Percentiles rank a stretch among this genome's conserved stretches.
Conservation (phyloP, 768 basidiomycete species). For the Glaciozyma antarctica region DNA sequence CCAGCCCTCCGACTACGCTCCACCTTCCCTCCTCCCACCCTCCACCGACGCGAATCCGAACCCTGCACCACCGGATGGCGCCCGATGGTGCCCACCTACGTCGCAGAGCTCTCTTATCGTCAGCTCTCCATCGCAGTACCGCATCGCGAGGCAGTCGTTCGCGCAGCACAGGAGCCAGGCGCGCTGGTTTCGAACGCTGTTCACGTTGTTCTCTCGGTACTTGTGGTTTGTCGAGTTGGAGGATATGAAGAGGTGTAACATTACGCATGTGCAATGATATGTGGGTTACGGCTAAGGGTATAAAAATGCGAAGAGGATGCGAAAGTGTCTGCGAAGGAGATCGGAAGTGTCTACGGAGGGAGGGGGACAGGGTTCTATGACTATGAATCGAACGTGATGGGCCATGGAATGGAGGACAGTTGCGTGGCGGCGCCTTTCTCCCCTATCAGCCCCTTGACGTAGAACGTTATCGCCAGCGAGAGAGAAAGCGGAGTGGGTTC, state of each 20-base stretch:
- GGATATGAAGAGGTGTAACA: background rate
- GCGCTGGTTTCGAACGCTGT: conserved; percentile 42
- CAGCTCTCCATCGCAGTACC: conserved; percentile 33
- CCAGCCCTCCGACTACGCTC: background rate
- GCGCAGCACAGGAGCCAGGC: conserved; percentile 38
- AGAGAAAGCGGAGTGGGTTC: background rate
- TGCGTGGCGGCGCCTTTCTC: background rate
- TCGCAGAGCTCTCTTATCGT: conserved; percentile 13
- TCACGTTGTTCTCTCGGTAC: conserved; percentile 38
- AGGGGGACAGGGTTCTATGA: background rate
- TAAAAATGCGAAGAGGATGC: background rate
- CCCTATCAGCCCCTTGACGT: background rate
- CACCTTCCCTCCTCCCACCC: background rate
- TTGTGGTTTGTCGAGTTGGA: conserved; percentile 40
- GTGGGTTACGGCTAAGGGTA: background rate
- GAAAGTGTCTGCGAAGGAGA: background rate
- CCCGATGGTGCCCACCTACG: too few relatives aligned
- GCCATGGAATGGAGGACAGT: background rate
- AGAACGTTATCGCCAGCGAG: background rate
- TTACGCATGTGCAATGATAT: background rate
- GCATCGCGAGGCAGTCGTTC: conserved; percentile 37
- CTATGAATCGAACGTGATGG: background rate
- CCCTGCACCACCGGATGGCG: too few relatives aligned
- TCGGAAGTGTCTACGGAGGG: background rate
- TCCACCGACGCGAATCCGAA: too few relatives aligned